phyloP scores from a whole-genome alignment of 257 asterid species.

The Solanum bulbocastanum region DNA sequence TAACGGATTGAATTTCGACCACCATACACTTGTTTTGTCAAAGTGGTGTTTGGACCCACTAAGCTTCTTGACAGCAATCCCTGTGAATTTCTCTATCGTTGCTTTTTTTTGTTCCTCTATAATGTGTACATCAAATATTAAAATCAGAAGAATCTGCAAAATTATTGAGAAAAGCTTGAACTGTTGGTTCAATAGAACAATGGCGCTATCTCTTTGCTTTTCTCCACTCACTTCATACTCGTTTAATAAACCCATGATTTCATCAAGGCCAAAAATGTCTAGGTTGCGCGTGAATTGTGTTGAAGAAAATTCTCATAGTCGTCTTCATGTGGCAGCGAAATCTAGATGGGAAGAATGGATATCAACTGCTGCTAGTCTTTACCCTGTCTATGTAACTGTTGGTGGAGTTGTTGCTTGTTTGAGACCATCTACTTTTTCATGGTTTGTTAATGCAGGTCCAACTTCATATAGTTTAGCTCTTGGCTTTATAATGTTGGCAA shows the following conservation, averaged over 20 bases:
- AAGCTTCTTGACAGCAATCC: too few relatives aligned
- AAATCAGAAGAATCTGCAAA: background rate
- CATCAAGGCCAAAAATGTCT: constrained; percentile 6
- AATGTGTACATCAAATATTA: background rate
- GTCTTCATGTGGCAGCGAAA: constrained; percentile 11
- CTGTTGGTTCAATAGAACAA: background rate
- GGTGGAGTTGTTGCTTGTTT: constrained; percentile 67
- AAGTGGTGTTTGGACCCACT: too few relatives aligned
- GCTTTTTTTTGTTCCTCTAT: background rate
- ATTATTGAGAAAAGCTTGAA: background rate
- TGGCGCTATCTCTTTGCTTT: background rate
- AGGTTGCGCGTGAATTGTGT: constrained; percentile 5
- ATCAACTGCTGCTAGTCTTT: constrained; percentile 61
- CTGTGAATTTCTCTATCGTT: too few relatives aligned
- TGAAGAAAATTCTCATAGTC: constrained; percentile 11
- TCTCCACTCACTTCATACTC: background rate
- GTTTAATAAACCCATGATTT: constrained; percentile 9
- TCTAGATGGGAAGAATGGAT: constrained; percentile 56
- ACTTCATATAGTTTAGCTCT: constrained; percentile 61
- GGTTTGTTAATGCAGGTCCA: constrained; percentile 65
- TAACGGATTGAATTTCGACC: too few relatives aligned
- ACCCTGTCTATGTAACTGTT: constrained; percentile 72
- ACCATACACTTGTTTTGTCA: too few relatives aligned
- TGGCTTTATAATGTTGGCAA: constrained; percentile 71
- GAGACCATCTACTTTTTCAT: constrained; percentile 58